These are phyloP conservation scores for Arthrobotrys sinensis DNA, from an alignment of 2,329 filamentous ascomycete genomes.

Conservation along the genomic window DNA sequence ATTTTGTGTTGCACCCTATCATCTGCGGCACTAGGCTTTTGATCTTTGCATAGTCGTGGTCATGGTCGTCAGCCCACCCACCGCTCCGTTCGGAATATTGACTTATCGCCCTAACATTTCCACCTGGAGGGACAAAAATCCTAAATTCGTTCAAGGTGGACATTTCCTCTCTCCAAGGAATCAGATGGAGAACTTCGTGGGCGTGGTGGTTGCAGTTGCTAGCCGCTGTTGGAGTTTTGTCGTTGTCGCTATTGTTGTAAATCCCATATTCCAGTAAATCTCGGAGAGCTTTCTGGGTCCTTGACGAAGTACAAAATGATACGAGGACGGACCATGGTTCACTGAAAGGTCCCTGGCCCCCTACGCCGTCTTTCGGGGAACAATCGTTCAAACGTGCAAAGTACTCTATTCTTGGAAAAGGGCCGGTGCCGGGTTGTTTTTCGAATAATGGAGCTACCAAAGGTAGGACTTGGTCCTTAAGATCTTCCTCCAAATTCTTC, in stretches of 20 bases:
- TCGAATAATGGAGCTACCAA: constrained; percentile 6
- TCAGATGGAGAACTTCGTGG: constrained; percentile 22
- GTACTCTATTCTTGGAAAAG: not conserved
- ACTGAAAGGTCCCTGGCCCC: constrained; percentile 12
- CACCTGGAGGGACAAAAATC: constrained; percentile 34
- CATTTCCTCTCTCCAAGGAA: constrained; percentile 29
- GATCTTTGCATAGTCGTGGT: constrained; percentile 3
- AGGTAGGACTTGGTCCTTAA: constrained; percentile 12
- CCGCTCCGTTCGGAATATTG: constrained; percentile 26
- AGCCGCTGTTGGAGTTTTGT: not conserved
- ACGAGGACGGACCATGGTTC: constrained; percentile 6
- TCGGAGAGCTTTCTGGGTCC: not conserved
- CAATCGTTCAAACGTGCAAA: constrained; percentile 33
- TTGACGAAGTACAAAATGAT: constrained; percentile 5
- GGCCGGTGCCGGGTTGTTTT: not conserved
- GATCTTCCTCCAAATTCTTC: constrained; percentile 17
- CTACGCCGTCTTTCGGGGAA: constrained; percentile 35
- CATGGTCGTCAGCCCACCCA: constrained; percentile 17
- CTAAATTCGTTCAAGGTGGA: constrained; percentile 36
- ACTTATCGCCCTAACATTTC: constrained; percentile 26
- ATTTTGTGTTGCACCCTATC: constrained; percentile 27
- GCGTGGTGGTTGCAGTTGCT: not conserved
- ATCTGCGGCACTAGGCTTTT: constrained; percentile 18
- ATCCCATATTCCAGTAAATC: constrained; percentile 7
- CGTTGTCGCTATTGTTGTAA: not conserved